Evolutionary conservation across 805 yeast species (phyloP).

Genomic region (Cyberlindnera maritima): DNA sequence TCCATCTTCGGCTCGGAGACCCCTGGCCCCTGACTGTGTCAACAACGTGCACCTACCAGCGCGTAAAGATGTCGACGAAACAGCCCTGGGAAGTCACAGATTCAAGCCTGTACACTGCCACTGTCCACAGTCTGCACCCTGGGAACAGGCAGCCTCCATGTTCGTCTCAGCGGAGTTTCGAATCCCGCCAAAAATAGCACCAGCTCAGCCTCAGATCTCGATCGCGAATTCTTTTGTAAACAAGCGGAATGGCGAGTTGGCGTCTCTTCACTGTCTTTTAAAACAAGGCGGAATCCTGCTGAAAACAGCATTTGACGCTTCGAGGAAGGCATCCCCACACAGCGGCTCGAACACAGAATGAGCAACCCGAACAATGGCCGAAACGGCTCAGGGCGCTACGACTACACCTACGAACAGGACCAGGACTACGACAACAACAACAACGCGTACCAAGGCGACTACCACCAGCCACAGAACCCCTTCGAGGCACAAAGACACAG

Average conservation of each 20-base stretch:
- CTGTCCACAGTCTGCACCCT: too few relatives aligned
- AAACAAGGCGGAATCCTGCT: too few relatives aligned
- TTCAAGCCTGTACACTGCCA: too few relatives aligned
- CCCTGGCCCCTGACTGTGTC: too few relatives aligned
- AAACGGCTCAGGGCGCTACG: constrained; percentile 1
- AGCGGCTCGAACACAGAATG: neutral
- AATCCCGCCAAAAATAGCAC: constrained; percentile 1
- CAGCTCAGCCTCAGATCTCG: neutral
- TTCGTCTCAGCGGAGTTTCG: neutral
- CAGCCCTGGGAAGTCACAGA: too few relatives aligned
- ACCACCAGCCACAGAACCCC: constrained; percentile 14
- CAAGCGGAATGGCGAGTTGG: constrained; percentile 2
- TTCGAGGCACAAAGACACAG: constrained; percentile 16
- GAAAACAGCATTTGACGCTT: too few relatives aligned
- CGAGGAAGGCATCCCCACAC: neutral
- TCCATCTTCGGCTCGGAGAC: too few relatives aligned
- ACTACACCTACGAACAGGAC: constrained; percentile 2
- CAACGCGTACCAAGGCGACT: constrained; percentile 7
- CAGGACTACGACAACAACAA: constrained; percentile 7
- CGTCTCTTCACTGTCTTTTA: too few relatives aligned
- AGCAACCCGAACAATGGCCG: neutral
- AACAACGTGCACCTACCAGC: too few relatives aligned
- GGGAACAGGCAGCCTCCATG: neutral
- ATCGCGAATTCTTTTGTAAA: constrained; percentile 1
- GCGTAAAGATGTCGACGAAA: too few relatives aligned